These are phyloP conservation scores for Cercospora canescens DNA, from an alignment of 2,329 filamentous ascomycete species.

Conservation along the genomic window DNA sequence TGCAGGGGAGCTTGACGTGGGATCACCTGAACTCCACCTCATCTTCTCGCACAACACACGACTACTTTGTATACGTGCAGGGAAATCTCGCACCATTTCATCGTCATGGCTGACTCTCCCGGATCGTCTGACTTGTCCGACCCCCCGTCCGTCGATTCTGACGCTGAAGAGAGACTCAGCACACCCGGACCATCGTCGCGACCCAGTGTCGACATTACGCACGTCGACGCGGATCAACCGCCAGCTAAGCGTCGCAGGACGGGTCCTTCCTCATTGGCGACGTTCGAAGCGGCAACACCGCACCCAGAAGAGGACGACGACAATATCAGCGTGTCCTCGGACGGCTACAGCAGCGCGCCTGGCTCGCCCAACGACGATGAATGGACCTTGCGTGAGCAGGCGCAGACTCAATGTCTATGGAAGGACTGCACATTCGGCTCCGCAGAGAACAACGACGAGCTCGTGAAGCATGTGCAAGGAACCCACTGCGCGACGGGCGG, in stretches of 20 bases:
- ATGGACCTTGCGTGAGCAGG: conserved; percentile 44
- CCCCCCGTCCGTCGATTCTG: conserved; percentile 62
- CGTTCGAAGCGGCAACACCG: conserved; percentile 27
- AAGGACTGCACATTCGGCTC: conserved; percentile 52
- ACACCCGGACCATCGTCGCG: conserved; percentile 49
- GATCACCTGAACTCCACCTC: not conserved
- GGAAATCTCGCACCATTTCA: not conserved
- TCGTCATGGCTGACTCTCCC: conserved; percentile 52
- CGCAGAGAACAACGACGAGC: conserved; percentile 52
- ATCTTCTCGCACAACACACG: not conserved
- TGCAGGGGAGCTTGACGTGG: not conserved
- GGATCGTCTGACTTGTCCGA: conserved; percentile 63
- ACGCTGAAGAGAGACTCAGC: conserved; percentile 57
- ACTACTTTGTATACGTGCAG: not conserved
- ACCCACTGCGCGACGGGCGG: conserved; percentile 74
- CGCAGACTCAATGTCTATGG: conserved; percentile 51
- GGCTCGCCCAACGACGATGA: conserved; percentile 51
- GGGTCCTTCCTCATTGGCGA: conserved; percentile 25
- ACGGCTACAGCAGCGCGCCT: conserved; percentile 78
- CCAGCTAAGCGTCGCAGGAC: conserved; percentile 44
- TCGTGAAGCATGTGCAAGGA: conserved; percentile 65
- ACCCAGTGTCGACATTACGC: conserved; percentile 45
- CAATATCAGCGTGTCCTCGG: conserved; percentile 67
- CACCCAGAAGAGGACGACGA: conserved; percentile 53
- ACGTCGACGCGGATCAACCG: conserved; percentile 34